Percentiles rank a stretch among this genome's conserved stretches.
Evolutionary conservation across 768 basidiomycete genomes (phyloP).

Genomic region (Artomyces pyxidatus): DNA sequence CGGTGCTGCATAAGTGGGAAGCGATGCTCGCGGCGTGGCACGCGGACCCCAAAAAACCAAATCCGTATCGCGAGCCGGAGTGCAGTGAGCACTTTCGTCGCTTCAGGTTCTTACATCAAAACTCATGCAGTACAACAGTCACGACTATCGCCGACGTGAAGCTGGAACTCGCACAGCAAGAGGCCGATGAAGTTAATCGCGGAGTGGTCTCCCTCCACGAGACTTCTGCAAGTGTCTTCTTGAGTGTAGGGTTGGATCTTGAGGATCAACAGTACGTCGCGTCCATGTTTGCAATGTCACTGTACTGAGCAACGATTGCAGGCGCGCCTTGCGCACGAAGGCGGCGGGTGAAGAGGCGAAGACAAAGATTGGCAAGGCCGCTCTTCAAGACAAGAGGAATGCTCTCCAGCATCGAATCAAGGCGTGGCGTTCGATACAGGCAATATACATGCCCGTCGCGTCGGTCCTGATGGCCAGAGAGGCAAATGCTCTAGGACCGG

Average conservation of each 20-base stretch:
- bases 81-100: no score
- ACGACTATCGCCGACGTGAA: background rate
- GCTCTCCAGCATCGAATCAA: constrained; percentile 2
- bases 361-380: background rate
- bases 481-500: background rate
- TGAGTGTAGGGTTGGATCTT: background rate
- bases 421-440: constrained; percentile 3
- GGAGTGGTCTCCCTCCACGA: background rate
- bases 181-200: background rate
- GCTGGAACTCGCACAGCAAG: background rate
- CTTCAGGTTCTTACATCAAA: no score
- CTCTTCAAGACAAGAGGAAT: constrained; percentile 3
- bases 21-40: background rate
- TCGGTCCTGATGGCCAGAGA: background rate
- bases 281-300: background rate
- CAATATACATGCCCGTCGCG: constrained; percentile 3
- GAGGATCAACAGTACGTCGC: background rate
- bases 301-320: background rate
- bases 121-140: background rate
- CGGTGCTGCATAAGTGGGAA: background rate
- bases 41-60: background rate
- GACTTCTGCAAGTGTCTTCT: background rate
- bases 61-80: background rate
- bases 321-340: background rate
- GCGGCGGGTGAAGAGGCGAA: background rate